phyloP scores from a whole-genome alignment of 768 basidiomycete genomes.

The Sutorius australiensis region DNA sequence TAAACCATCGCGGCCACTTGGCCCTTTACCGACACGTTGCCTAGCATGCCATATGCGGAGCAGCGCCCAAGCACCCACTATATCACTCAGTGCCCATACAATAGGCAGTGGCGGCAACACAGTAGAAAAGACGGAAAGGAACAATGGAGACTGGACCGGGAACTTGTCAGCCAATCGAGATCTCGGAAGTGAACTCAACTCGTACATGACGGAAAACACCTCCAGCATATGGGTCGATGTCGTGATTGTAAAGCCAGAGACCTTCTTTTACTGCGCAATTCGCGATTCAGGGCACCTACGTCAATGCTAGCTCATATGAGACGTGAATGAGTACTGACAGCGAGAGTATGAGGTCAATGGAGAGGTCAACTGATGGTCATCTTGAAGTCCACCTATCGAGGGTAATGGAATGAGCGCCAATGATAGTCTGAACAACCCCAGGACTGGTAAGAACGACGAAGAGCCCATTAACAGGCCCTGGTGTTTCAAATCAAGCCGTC shows the following conservation, averaged over 20 bases:
- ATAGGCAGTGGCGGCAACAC: constrained; percentile 56
- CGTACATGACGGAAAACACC: constrained; percentile 84
- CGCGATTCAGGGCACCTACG: constrained; percentile 7
- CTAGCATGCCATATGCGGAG: constrained; percentile 65
- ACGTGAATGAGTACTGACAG: constrained; percentile 44
- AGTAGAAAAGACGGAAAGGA: constrained; percentile 71
- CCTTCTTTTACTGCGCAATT: constrained; percentile 76
- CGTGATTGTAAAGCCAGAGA: constrained; percentile 71
- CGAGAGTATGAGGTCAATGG: constrained; percentile 77
- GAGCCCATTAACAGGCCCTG: constrained; percentile 8
- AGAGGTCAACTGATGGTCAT: constrained; percentile 76
- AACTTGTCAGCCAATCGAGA: neutral
- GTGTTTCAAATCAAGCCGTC: neutral
- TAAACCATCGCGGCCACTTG: constrained; percentile 51
- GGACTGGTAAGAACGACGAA: constrained; percentile 31
- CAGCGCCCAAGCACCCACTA: constrained; percentile 63
- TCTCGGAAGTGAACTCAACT: neutral
- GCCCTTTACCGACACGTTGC: constrained; percentile 39
- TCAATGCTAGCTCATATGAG: neutral
- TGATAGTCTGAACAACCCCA: constrained; percentile 48
- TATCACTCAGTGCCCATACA: constrained; percentile 71
- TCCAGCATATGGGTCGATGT: constrained; percentile 85
- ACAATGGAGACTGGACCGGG: constrained; percentile 66
- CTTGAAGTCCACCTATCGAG: constrained; percentile 41
- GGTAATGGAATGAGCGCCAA: constrained; percentile 51